Evolutionary conservation across 73 alveolate genomes (phyloP).

Genomic region (Paramecium primaurelia): DNA sequence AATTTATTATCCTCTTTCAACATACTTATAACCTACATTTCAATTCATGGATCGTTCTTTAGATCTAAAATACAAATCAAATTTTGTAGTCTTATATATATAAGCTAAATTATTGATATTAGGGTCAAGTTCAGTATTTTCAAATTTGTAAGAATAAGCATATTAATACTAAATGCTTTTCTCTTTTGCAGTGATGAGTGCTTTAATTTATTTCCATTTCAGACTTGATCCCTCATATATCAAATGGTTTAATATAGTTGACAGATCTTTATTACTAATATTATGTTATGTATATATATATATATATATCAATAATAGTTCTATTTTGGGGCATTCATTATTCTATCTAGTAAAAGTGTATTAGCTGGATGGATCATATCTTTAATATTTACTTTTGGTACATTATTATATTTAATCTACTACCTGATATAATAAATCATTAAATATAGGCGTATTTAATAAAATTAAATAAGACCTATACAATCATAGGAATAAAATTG

Average conservation of each 20-base stretch:
- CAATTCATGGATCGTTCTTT: not conserved
- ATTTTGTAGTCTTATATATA: not conserved
- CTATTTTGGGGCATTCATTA: not conserved
- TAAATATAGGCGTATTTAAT: not conserved
- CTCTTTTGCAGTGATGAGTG: not conserved
- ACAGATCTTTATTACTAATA: not conserved
- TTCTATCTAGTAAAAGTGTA: not conserved
- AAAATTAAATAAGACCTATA: not conserved
- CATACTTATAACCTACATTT: constrained; percentile 24
- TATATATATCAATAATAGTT: not conserved
- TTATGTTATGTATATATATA: not conserved
- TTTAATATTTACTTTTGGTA: not conserved
- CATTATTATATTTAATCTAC: not conserved
- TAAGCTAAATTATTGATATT: not conserved
- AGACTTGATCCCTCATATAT: not conserved
- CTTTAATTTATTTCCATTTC: not conserved
- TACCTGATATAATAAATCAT: not conserved
- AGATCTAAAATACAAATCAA: constrained; percentile 18
- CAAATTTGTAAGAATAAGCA: not conserved
- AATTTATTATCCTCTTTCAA: constrained; percentile 2
- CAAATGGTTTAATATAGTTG: not conserved
- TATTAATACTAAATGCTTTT: not conserved
- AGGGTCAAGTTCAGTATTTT: not conserved
- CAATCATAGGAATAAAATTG: not conserved
- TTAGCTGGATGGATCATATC: not conserved